Conservation (phyloP, 495 filamentous ascomycete species). For the Aspergillus incahuasiensis region DNA sequence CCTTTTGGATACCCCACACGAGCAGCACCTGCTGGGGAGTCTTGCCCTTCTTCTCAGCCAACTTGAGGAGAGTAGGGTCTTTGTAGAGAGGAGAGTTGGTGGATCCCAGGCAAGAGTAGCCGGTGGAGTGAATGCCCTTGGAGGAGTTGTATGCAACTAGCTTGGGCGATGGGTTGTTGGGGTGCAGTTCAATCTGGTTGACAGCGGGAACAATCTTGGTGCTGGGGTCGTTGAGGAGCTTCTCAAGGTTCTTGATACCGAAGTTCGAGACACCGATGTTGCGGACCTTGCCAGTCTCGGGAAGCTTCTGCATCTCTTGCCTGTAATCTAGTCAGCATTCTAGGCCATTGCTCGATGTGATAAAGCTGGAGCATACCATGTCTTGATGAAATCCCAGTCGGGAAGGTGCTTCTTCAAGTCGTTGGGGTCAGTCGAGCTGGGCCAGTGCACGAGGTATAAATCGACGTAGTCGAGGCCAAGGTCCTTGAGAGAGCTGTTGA, state of each 20-base stretch:
- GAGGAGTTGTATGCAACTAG: conserved; percentile 65
- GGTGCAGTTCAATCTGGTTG: conserved; percentile 92
- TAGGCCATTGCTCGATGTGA: background rate
- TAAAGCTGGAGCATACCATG: conserved; percentile 46
- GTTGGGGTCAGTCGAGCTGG: conserved; percentile 56
- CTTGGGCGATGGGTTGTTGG: conserved; percentile 74
- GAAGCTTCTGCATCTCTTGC: conserved; percentile 76
- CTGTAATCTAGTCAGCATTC: conserved; percentile 17
- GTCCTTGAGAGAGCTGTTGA: conserved; percentile 62
- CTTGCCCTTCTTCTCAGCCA: conserved; percentile 62
- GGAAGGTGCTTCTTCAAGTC: conserved; percentile 53
- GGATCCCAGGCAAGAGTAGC: conserved; percentile 65
- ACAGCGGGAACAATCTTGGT: conserved; percentile 69
- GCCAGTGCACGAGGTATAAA: conserved; percentile 86
- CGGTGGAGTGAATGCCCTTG: conserved; percentile 66
- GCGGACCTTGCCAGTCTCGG: conserved; percentile 71
- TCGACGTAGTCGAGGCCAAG: conserved; percentile 76
- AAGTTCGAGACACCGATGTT: conserved; percentile 67
- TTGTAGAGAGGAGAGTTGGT: conserved; percentile 51
- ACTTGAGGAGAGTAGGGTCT: conserved; percentile 52
- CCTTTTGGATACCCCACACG: conserved; percentile 65
- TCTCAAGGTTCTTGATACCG: conserved; percentile 56
- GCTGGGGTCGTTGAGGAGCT: conserved; percentile 49
- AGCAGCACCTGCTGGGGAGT: conserved; percentile 66
- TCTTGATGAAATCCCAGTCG: conserved; percentile 79